Percentiles rank a stretch among this genome's conserved stretches.
These are phyloP conservation scores for Solanum paucissectum DNA, from an alignment of 257 asterid species.

Conservation along the genomic window DNA sequence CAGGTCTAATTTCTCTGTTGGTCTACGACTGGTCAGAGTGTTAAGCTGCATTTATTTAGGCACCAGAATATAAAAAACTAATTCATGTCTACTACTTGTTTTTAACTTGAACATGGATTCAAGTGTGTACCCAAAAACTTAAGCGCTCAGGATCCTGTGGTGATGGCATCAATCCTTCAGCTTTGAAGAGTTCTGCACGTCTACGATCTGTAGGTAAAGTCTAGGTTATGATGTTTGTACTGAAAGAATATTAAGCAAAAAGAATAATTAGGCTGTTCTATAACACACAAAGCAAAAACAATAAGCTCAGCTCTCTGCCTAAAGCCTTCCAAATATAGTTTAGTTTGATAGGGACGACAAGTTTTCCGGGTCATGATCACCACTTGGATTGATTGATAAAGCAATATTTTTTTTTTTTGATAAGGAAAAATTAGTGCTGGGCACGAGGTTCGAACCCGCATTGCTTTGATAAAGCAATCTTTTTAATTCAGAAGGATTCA, in stretches of 20 bases:
- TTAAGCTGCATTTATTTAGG: slow-evolving; percentile 55
- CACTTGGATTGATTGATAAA: background rate
- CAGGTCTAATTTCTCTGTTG: slow-evolving; percentile 82
- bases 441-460: no score
- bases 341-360: background rate
- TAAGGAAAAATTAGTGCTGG: no score
- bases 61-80: background rate
- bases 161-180: slow-evolving; percentile 84
- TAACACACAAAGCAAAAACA: background rate
- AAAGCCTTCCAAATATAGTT: background rate
- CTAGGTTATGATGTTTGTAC: slow-evolving; percentile 1
- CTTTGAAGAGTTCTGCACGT: slow-evolving; percentile 76
- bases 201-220: slow-evolving; percentile 51
- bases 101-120: slow-evolving; percentile 1
- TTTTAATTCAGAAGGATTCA: background rate
- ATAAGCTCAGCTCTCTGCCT: background rate
- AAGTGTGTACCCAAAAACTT: slow-evolving; percentile 82
- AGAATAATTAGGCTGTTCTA: background rate
- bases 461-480: background rate
- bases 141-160: slow-evolving; percentile 74
- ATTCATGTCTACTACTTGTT: background rate
- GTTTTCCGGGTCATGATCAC: background rate
- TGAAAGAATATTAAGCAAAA: background rate
- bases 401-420: background rate
- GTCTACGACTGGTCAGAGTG: slow-evolving; percentile 63